These are phyloP conservation scores for Ogataea trehalophila DNA, from an alignment of 805 yeast species.

Conservation along the genomic window DNA sequence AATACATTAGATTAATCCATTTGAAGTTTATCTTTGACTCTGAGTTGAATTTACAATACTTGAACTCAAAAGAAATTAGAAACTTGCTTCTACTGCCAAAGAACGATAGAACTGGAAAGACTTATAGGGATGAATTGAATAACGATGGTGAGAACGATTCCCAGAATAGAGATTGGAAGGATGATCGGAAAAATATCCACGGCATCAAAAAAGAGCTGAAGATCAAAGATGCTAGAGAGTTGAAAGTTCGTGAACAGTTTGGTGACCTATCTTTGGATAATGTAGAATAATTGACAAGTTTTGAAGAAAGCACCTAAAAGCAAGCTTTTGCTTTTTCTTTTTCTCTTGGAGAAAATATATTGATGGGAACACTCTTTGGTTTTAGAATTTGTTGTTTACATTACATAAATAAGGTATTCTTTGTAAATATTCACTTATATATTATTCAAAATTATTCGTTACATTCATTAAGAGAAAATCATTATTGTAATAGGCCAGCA, in stretches of 20 bases:
- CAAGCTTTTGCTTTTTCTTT: not conserved
- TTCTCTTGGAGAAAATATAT: not conserved
- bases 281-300: not conserved
- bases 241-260: constrained; percentile 18
- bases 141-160: constrained; percentile 3
- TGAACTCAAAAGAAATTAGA: constrained; percentile 24
- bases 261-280: constrained; percentile 16
- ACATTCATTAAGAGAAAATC: not conserved
- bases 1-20: constrained; percentile 42
- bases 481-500: not conserved
- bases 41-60: constrained; percentile 46
- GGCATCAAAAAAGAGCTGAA: constrained; percentile 22
- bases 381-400: no score
- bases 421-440: not conserved
- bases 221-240: constrained; percentile 23
- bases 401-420: no score
- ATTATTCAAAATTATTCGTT: not conserved
- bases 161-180: constrained; percentile 13
- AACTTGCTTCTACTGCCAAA: constrained; percentile 18
- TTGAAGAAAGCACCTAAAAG: not conserved
- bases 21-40: constrained; percentile 49
- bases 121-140: constrained; percentile 8
- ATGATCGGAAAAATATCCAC: constrained; percentile 10
- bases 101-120: constrained; percentile 5
- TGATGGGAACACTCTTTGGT: no score